Evolutionary conservation across 768 basidiomycete species (phyloP), one percentile per base, ranked within the genome.

Genomic region (Termitomyces sp.): DNA sequence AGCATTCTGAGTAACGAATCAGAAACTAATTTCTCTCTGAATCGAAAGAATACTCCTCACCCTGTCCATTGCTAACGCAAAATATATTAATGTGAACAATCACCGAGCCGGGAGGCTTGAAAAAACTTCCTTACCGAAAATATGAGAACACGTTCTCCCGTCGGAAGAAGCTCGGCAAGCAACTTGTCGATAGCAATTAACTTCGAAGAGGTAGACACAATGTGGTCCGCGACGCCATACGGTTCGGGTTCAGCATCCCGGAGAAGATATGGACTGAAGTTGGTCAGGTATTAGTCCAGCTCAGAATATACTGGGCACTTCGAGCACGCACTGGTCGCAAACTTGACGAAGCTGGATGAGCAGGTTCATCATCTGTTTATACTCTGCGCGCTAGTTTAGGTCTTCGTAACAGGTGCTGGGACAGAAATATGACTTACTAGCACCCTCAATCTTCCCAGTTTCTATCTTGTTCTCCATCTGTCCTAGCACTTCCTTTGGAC

Each of bases 291-390:
- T 49, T 6, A 28, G 24, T 58, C 35, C 20, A 39, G 11, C 9
- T 16, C 28, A 32, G 3, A 13, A 15, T 9, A 28, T 15, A 6
- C 20, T 44, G 4, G 20, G 57, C 38, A 7, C 18, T 16, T 28
- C 13, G 20, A 54, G 33, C 3, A 68, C 83, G 36, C 64, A 85
- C 82, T 90, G 89, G 66, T 88, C 87, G 71, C 89, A 90, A 52
- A 88, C 81, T 76, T 84, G 82, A 49, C 88, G 79, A 12, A 91
- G 75, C 70, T 90, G 88, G 77, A 90, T 81, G 50, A 91, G 69
- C n/a, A 90, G 75, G 70, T 88, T 88, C 81, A 85, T 85, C 48
- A 87, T 74, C 62, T 79, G 79, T 59, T 73, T 78, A 79, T 82
- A 87, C 57, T 77, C 84, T 85, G 38, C 16, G 24, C 56, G 20